Evolutionary conservation across 2,329 filamentous ascomycete species (phyloP).

Genomic region (Polytolypa hystricis): DNA sequence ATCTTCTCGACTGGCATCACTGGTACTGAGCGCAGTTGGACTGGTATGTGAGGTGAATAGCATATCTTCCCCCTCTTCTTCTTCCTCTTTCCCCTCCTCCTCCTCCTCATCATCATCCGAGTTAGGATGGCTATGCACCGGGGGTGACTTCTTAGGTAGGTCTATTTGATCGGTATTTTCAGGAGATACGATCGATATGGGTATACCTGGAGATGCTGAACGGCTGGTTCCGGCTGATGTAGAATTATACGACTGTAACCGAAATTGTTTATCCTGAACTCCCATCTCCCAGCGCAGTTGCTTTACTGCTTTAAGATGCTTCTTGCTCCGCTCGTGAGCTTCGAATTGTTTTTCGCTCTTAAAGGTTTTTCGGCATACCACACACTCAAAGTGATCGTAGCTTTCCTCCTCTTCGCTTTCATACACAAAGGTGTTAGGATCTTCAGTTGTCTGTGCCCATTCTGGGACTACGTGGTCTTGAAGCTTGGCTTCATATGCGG

Average conservation of each 20-base stretch:
- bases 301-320: slow-evolving; percentile 78
- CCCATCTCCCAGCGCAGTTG: slow-evolving; percentile 72
- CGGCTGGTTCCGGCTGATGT: slow-evolving; percentile 5
- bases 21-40: no score
- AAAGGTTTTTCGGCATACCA: slow-evolving; percentile 56
- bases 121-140: no score
- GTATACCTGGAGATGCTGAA: background rate
- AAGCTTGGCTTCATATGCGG: slow-evolving; percentile 66
- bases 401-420: slow-evolving; percentile 37
- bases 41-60: no score
- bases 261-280: slow-evolving; percentile 55
- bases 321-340: slow-evolving; percentile 91
- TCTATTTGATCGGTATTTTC: no score
- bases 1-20: no score
- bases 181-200: no score
- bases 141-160: no score
- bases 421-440: slow-evolving; percentile 39
- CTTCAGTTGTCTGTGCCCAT: slow-evolving; percentile 56
- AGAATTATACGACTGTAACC: no score
- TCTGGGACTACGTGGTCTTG: slow-evolving; percentile 54
- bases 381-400: slow-evolving; percentile 50
- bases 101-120: no score
- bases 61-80: no score
- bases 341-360: slow-evolving; percentile 89
- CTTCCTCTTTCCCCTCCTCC: no score